A percentile compares a stretch with the other conserved stretches of the same genome.
Conservation (phyloP, 176 grass and related monocot genomes). For the Pharus latifolius region DNA sequence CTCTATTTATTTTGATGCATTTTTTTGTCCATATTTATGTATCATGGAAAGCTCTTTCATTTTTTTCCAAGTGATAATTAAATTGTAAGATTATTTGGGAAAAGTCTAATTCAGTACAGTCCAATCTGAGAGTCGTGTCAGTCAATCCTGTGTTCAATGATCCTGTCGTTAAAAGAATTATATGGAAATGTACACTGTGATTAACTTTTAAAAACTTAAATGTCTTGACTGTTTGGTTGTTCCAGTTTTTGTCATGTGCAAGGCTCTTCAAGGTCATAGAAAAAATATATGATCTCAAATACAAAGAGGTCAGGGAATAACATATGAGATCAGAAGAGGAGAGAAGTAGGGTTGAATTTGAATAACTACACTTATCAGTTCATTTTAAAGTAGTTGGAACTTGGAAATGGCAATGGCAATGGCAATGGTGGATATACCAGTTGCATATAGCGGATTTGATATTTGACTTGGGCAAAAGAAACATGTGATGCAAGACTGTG, state of each 20-base stretch:
- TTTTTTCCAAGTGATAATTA: neutral
- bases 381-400: no score
- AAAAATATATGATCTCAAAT: neutral
- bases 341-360: no score
- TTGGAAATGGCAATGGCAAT: no score
- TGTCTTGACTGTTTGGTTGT: neutral
- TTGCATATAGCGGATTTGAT: no score
- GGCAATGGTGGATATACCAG: no score
- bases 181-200: neutral
- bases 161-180: neutral
- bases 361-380: neutral
- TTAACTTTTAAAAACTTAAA: neutral
- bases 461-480: no score
- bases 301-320: no score
- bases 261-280: neutral
- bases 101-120: neutral
- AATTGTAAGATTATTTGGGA: neutral
- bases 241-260: neutral
- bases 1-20: neutral
- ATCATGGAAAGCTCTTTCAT: neutral
- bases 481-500: no score
- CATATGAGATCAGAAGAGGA: no score
- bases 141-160: neutral
- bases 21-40: neutral
- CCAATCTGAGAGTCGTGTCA: neutral